A percentile compares a stretch with the other conserved stretches of the same genome.
These are phyloP conservation scores for Candida sithepensis DNA, from an alignment of 805 yeast genomes.

Conservation along the genomic window DNA sequence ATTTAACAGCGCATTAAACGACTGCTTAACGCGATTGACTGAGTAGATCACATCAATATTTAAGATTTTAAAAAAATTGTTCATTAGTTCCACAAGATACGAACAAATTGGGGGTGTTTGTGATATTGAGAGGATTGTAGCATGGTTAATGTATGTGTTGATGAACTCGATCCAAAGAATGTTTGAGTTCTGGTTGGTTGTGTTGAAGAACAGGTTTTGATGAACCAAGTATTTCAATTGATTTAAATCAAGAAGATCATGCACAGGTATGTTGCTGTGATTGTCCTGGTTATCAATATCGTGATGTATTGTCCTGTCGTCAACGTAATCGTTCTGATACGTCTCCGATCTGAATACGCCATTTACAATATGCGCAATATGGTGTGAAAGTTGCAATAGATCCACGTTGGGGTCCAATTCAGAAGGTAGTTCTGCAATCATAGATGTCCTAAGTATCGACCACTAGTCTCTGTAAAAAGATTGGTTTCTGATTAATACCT, in stretches of 20 bases:
- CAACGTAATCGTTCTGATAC: background rate
- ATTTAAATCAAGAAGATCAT: slow-evolving; percentile 3
- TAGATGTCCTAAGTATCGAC: background rate
- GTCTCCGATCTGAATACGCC: background rate
- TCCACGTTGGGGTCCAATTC: slow-evolving; percentile 5
- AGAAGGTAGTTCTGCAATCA: background rate
- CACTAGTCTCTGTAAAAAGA: background rate
- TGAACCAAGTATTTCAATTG: slow-evolving; percentile 8
- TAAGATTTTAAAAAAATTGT: slow-evolving; percentile 6
- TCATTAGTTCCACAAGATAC: slow-evolving; percentile 7
- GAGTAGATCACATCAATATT: slow-evolving; percentile 7
- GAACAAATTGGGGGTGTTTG: slow-evolving; percentile 1
- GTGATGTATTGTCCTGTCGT: background rate
- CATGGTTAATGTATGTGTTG: slow-evolving; percentile 6
- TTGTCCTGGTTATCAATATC: background rate
- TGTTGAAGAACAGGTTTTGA: slow-evolving; percentile 3
- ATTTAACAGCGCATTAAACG: slow-evolving; percentile 9
- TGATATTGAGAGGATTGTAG: background rate
- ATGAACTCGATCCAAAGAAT: slow-evolving; percentile 11
- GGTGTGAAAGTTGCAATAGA: slow-evolving; percentile 1
- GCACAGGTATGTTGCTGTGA: background rate
- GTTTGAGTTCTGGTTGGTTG: slow-evolving; percentile 3
- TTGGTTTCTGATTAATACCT: no score
- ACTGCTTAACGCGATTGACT: background rate
- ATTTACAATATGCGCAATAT: background rate